A percentile compares a stretch with the other conserved stretches of the same genome.
phyloP scores from a whole-genome alignment of 495 filamentous ascomycete species.

The Platismatia glauca region DNA sequence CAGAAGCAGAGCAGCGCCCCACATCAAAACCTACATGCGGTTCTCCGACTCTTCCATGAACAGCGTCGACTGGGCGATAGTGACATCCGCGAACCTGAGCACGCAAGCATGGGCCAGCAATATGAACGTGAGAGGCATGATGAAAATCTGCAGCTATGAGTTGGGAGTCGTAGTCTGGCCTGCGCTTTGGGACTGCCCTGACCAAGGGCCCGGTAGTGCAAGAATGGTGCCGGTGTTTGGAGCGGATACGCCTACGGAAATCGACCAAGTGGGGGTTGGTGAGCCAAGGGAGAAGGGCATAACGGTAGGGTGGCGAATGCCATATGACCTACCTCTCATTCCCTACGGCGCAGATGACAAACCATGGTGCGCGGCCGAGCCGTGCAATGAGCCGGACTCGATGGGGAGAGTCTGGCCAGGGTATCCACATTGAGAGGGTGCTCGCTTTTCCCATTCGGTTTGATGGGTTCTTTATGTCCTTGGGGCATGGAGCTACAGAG shows the following conservation, averaged over 20 bases:
- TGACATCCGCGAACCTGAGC: constrained; percentile 79
- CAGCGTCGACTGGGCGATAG: constrained; percentile 73
- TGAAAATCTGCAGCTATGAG: constrained; percentile 74
- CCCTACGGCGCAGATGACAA: constrained; percentile 52
- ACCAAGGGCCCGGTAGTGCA: constrained; percentile 18
- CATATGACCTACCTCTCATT: constrained; percentile 71
- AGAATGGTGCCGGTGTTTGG: constrained; percentile 64
- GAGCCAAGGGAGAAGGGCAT: constrained; percentile 30
- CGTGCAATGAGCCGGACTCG: constrained; percentile 59
- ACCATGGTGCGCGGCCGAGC: constrained; percentile 70
- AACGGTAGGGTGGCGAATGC: constrained; percentile 64
- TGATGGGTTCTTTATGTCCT: no score
- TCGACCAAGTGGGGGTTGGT: constrained; percentile 29
- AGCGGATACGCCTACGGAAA: not conserved
- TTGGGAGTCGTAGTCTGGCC: constrained; percentile 84
- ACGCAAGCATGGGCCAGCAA: constrained; percentile 84
- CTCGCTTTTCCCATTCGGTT: no score
- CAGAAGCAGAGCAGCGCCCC: constrained; percentile 72
- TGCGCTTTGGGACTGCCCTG: constrained; percentile 44
- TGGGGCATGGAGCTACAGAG: no score
- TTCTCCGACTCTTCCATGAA: constrained; percentile 42
- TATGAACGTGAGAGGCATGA: constrained; percentile 42
- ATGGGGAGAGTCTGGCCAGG: constrained; percentile 48
- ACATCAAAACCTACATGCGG: constrained; percentile 85
- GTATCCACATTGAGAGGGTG: not conserved